A percentile compares a stretch with the other conserved stretches of the same genome.
phyloP scores from a whole-genome alignment of 768 basidiomycete genomes.

The Royoungia palumana region DNA sequence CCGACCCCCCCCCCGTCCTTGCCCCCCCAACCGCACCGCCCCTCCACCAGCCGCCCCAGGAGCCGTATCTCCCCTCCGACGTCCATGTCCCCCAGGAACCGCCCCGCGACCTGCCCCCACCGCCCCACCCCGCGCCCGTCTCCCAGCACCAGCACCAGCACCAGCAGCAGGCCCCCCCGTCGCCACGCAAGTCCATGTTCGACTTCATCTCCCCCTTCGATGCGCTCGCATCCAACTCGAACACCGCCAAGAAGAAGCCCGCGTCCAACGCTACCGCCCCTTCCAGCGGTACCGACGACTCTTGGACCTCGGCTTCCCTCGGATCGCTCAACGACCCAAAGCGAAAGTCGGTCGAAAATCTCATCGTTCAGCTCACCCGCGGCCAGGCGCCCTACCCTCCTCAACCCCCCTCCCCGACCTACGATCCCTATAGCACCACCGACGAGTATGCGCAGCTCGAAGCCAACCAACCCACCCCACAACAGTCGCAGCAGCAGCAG shows the following conservation, averaged over 20 bases:
- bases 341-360: conserved; percentile 79
- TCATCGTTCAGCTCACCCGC: conserved; percentile 69
- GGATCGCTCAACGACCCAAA: conserved; percentile 48
- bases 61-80: conserved; percentile 44
- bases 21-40: conserved; percentile 46
- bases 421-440: conserved; percentile 38
- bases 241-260: conserved; percentile 65
- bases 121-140: conserved; percentile 19
- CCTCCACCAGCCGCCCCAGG: conserved; percentile 27
- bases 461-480: conserved; percentile 17
- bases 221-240: conserved; percentile 53
- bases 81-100: conserved; percentile 21
- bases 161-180: conserved; percentile 53
- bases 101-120: conserved; percentile 24
- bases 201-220: conserved; percentile 85
- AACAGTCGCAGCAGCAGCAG: conserved; percentile 27
- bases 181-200: conserved; percentile 78
- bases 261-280: conserved; percentile 44
- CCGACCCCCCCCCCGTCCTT: conserved; percentile 44
- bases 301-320: conserved; percentile 45
- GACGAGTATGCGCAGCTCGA: conserved; percentile 47
- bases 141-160: conserved; percentile 33
- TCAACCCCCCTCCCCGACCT: conserved; percentile 37
- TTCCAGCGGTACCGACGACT: conserved; percentile 53
- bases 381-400: conserved; percentile 34